Percentiles rank a stretch among this genome's conserved stretches.
Evolutionary conservation across 345 rosid genomes (phyloP).

Genomic region (Gossypium stocksii): DNA sequence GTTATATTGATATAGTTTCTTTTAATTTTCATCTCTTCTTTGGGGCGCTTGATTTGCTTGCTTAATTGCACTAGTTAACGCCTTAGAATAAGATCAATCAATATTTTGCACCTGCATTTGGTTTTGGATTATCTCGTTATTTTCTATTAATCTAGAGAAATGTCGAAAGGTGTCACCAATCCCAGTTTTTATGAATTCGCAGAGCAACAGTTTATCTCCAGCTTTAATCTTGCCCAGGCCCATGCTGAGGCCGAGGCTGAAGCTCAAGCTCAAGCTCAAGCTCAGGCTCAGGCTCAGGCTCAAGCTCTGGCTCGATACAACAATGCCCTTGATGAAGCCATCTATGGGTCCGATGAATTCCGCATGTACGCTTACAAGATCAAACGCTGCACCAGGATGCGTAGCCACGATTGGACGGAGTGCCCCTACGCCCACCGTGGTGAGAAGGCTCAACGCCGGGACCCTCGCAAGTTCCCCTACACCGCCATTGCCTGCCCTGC

Average conservation of each 20-base stretch:
- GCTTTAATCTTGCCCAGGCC: slow-evolving; percentile 24
- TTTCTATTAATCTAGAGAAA: not conserved
- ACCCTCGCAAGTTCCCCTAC: slow-evolving; percentile 65
- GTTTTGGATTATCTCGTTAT: not conserved
- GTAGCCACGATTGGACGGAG: slow-evolving; percentile 90
- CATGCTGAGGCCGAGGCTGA: not conserved
- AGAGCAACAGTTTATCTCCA: slow-evolving; percentile 24
- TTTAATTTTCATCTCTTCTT: not conserved
- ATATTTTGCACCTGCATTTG: not conserved
- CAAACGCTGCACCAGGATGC: slow-evolving; percentile 58
- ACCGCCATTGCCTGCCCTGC: slow-evolving; percentile 68
- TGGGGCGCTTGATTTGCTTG: not conserved
- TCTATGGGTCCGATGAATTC: slow-evolving; percentile 61
- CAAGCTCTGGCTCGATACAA: slow-evolving; percentile 20
- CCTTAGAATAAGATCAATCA: not conserved
- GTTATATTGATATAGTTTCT: not conserved
- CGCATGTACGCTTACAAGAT: slow-evolving; percentile 87
- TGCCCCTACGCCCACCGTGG: slow-evolving; percentile 89
- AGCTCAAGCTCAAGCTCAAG: not conserved
- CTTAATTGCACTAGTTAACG: too few species aligned
- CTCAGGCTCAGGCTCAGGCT: not conserved
- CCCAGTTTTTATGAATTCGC: slow-evolving; percentile 22
- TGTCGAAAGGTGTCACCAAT: slow-evolving; percentile 24
- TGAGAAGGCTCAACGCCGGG: slow-evolving; percentile 90
- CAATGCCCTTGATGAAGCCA: slow-evolving; percentile 29